phyloP scores from a whole-genome alignment of 768 basidiomycete species.

The Chalciporus piperatus region DNA sequence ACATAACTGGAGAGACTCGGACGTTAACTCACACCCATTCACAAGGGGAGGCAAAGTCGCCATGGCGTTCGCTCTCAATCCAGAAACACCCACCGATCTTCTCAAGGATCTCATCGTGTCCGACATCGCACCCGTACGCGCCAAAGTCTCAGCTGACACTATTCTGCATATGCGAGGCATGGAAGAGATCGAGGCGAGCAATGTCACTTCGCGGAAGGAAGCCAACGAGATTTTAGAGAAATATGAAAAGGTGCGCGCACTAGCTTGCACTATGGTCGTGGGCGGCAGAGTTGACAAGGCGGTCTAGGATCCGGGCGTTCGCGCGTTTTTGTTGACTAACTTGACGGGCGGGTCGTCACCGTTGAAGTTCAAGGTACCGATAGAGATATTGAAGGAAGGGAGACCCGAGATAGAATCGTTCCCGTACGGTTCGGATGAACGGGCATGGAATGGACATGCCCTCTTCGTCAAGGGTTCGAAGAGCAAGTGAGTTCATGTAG shows the following conservation, averaged over 20 bases:
- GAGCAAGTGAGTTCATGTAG: constrained; percentile 53
- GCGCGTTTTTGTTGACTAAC: constrained; percentile 88
- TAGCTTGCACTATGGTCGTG: too few relatives aligned
- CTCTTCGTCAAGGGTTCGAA: constrained; percentile 77
- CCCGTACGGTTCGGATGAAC: constrained; percentile 61
- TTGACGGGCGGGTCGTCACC: constrained; percentile 40
- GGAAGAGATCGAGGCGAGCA: constrained; percentile 62
- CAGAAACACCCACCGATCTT: constrained; percentile 38
- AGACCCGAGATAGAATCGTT: constrained; percentile 76
- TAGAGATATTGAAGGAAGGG: constrained; percentile 58
- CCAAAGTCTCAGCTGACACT: constrained; percentile 61
- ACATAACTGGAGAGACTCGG: not conserved
- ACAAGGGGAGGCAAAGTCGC: constrained; percentile 83
- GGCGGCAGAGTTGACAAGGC: constrained; percentile 10
- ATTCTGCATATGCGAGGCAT: constrained; percentile 65
- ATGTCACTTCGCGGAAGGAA: constrained; percentile 60
- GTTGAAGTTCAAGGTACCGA: constrained; percentile 71
- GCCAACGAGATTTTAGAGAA: constrained; percentile 63
- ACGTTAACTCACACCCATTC: constrained; percentile 2
- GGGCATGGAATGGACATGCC: constrained; percentile 54
- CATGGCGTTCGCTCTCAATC: constrained; percentile 60
- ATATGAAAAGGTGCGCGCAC: constrained; percentile 43
- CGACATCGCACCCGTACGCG: constrained; percentile 76
- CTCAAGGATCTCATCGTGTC: constrained; percentile 65
- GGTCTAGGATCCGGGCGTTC: constrained; percentile 64